phyloP scores from a whole-genome alignment of 1,139 yeast genomes.

The Zygosaccharomyces sapae region DNA sequence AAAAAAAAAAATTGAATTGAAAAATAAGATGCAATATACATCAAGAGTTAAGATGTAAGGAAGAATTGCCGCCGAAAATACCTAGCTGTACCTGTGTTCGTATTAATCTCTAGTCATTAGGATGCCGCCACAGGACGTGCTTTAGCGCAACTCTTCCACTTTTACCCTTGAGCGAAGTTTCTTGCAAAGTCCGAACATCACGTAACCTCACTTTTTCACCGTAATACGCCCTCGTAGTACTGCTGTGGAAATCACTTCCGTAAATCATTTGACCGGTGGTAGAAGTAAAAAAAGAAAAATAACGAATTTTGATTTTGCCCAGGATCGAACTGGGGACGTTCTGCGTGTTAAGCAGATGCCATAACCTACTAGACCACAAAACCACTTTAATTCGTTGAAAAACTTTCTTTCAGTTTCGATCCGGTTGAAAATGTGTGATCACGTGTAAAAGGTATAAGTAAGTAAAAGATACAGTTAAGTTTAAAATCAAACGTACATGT shows the following conservation, averaged over 20 bases:
- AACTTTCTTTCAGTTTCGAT: too few species aligned
- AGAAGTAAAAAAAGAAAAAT: too few species aligned
- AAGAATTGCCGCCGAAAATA: background rate
- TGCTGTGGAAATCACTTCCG: too few species aligned
- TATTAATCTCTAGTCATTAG: background rate
- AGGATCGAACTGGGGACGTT: background rate
- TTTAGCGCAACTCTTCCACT: background rate
- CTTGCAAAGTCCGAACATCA: too few species aligned
- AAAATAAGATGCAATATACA: background rate
- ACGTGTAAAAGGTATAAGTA: too few species aligned
- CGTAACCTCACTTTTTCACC: too few species aligned
- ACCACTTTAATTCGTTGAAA: background rate
- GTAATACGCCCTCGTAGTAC: too few species aligned
- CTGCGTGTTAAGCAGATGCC: background rate
- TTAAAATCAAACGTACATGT: too few species aligned
- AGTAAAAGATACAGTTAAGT: too few species aligned
- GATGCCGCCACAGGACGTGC: too few species aligned
- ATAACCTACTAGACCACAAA: background rate
- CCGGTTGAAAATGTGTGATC: too few species aligned
- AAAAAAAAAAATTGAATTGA: background rate
- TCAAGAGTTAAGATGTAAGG: background rate
- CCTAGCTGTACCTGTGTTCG: background rate
- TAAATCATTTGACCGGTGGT: too few species aligned
- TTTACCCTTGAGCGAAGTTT: background rate
- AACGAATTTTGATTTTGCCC: background rate